Evolutionary conservation across 352 stramenopile species (phyloP).

Genomic region (Phytophthora tentaculata): DNA sequence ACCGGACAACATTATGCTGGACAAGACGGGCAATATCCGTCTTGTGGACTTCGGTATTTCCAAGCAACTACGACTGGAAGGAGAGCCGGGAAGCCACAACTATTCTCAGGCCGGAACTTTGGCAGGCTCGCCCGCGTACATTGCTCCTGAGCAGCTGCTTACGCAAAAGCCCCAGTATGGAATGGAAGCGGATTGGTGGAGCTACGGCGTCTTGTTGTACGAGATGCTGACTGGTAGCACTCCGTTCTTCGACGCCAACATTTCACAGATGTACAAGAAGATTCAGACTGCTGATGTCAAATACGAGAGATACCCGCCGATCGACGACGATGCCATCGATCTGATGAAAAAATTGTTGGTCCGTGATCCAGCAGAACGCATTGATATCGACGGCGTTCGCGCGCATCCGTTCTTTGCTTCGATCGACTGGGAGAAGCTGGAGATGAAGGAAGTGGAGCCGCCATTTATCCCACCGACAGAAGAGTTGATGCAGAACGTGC

Average conservation of each 20-base stretch:
- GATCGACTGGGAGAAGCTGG: slow-evolving; percentile 77
- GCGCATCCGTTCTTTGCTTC: slow-evolving; percentile 70
- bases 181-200: slow-evolving; percentile 92
- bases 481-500: slow-evolving; percentile 88
- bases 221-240: slow-evolving; percentile 90
- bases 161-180: slow-evolving; percentile 88
- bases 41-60: slow-evolving; percentile 92
- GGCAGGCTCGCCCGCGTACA: slow-evolving; percentile 85
- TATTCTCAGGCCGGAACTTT: slow-evolving; percentile 77
- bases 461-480: slow-evolving; percentile 83
- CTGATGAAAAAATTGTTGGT: slow-evolving; percentile 81
- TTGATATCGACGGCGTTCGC: slow-evolving; percentile 66
- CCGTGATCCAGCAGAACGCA: slow-evolving; percentile 72
- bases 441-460: slow-evolving; percentile 81
- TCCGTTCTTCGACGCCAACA: slow-evolving; percentile 88
- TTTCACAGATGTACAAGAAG: slow-evolving; percentile 91
- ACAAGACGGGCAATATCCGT: slow-evolving; percentile 86
- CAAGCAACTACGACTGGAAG: slow-evolving; percentile 72
- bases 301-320: slow-evolving; percentile 71
- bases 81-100: slow-evolving; percentile 43
- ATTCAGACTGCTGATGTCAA: slow-evolving; percentile 89
- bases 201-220: slow-evolving; percentile 90
- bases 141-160: slow-evolving; percentile 82
- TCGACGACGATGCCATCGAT: slow-evolving; percentile 73
- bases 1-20: slow-evolving; percentile 91